Base-by-base conservation (phyloP, 2,329 filamentous ascomycete species). In the Microsporum ferrugineum region DNA sequence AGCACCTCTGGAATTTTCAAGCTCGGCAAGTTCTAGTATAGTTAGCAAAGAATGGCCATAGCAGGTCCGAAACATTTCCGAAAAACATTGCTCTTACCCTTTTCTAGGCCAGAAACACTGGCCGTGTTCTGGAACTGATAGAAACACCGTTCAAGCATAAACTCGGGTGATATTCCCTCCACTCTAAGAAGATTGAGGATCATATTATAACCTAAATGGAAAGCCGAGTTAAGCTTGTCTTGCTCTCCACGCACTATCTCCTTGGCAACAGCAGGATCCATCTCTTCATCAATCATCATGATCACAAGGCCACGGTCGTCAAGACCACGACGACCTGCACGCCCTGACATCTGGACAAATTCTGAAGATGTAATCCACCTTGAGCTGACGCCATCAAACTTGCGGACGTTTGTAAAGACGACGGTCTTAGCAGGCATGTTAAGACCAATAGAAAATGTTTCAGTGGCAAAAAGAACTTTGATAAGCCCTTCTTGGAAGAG, bases 371-470 rank as follows among this genome's bases (percentile, higher is more conserved):
- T 96, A 23, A 97, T 82, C 75, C 91, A 95, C 65, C 92, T 84
- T 68, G 84, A 83, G 62, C 83, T 81, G 5, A 85, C 81, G 61
- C 95, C 95, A 71, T 99, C 94, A 71, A 91, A 99, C 71, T 99
- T 99, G 59, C 88, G 88, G 7, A 99, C 91, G 66, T 88, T 91
- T 0, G 94, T 96, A 74, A 99, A 99, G n/a, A 99, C 91, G 1
- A 99, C 94, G 0, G 94, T 99, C 79, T 96, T 96, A 31, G 94
- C 94, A 66, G 94, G 94, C 94, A 99, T 97, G 80, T 99, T 99
- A 62, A 99, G 77, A 63, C 94, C 94, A 66, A 99, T 99, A 2
- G 94, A 97, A 76, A 99, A 99, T 0, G 94, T 99, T 74, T 99
- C 95, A 0, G 94, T 99, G 0, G 94, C 94, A 64, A 99, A 97